Evolutionary conservation across 2,329 filamentous ascomycete species (phyloP).

Genomic region (Paraconiothyrium sp.): DNA sequence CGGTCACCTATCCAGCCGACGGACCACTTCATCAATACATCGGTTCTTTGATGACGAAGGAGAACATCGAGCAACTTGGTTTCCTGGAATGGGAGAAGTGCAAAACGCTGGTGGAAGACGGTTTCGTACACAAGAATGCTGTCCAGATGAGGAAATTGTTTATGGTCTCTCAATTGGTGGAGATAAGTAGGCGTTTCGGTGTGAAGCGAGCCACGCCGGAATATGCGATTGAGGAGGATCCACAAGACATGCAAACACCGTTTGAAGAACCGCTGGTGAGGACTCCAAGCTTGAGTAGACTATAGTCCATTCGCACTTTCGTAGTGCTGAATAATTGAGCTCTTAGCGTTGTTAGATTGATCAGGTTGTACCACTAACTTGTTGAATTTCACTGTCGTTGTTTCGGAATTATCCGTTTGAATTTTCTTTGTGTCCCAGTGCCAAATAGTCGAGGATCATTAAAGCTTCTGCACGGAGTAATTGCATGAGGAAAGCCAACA

Average conservation of each 20-base stretch:
- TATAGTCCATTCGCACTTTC: background rate
- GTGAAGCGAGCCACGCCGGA: conserved; percentile 7
- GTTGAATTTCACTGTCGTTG: no score
- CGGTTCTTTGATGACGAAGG: conserved; percentile 35
- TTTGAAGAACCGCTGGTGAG: background rate
- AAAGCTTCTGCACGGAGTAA: no score
- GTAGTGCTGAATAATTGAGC: background rate
- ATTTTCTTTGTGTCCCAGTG: no score
- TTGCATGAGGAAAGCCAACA: no score
- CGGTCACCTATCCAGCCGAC: conserved; percentile 51
- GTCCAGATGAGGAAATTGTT: conserved; percentile 6
- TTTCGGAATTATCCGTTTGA: no score
- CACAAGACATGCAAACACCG: background rate
- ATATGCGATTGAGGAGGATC: background rate
- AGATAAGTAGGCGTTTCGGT: conserved; percentile 4
- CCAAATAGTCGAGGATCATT: no score
- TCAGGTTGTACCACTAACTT: no score
- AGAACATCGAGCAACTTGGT: conserved; percentile 39
- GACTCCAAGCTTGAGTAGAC: background rate
- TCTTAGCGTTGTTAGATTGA: no score
- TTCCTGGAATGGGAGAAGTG: conserved; percentile 45
- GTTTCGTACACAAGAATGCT: conserved; percentile 8
- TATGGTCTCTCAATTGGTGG: conserved; percentile 4
- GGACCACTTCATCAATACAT: conserved; percentile 56
- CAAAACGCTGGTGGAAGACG: conserved; percentile 4